Evolutionary conservation across 805 yeast species (phyloP).

Genomic region (Yamadazyma scolyti): DNA sequence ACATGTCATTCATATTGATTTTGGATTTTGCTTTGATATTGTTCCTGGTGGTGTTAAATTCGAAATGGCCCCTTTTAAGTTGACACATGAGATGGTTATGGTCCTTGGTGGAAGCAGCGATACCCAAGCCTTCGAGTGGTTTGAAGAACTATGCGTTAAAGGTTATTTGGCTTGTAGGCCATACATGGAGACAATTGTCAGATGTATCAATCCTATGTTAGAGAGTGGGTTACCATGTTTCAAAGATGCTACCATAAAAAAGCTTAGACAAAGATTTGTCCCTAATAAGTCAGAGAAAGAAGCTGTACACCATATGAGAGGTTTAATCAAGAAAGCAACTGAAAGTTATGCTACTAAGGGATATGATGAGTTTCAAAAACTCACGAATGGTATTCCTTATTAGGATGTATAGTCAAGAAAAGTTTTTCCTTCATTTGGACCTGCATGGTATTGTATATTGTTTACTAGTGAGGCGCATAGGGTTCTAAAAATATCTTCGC

Average conservation of each 20-base stretch:
- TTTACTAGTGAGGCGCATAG: too few species aligned
- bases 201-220: constrained; percentile 88
- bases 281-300: constrained; percentile 79
- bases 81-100: constrained; percentile 92
- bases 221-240: constrained; percentile 96
- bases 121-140: constrained; percentile 88
- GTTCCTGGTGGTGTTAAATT: constrained; percentile 98
- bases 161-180: constrained; percentile 88
- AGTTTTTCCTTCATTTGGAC: too few species aligned
- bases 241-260: constrained; percentile 81
- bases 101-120: constrained; percentile 89
- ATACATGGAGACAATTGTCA: constrained; percentile 77
- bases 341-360: constrained; percentile 91
- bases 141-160: constrained; percentile 91
- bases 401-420: constrained; percentile 29
- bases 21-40: constrained; percentile 97
- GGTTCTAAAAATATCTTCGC: too few species aligned
- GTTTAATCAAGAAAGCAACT: constrained; percentile 72
- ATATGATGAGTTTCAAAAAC: constrained; percentile 93
- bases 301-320: constrained; percentile 74
- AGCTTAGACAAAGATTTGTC: constrained; percentile 73
- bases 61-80: constrained; percentile 96
- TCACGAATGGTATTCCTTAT: constrained; percentile 97
- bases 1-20: constrained; percentile 92
- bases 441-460: too few species aligned